Conservation (phyloP, 2,329 filamentous ascomycete genomes). For the Iodosphaeria phyllophila region DNA sequence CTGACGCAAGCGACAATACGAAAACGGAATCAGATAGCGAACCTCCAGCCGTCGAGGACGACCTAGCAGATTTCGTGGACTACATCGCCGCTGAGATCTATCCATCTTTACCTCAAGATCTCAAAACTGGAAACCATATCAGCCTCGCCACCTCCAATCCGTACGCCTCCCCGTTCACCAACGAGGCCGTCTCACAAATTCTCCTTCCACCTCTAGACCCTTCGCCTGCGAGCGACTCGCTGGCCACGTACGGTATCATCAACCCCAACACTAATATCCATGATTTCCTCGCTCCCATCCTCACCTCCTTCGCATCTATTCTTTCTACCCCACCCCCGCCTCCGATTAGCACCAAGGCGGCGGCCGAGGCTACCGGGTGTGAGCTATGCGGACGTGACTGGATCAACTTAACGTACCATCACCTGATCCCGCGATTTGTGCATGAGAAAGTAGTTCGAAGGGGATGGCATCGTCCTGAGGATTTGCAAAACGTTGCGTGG, state of each 20-base stretch:
- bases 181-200: slow-evolving; percentile 21
- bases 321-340: slow-evolving; percentile 43
- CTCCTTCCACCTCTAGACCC: slow-evolving; percentile 37
- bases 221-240: slow-evolving; percentile 44
- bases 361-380: slow-evolving; percentile 34
- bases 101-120: slow-evolving; percentile 35
- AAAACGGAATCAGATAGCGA: neutral
- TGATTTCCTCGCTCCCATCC: slow-evolving; percentile 41
- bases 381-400: slow-evolving; percentile 62
- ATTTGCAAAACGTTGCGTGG: slow-evolving; percentile 69
- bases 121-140: slow-evolving; percentile 38
- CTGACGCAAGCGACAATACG: slow-evolving; percentile 2
- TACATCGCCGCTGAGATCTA: slow-evolving; percentile 60
- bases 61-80: slow-evolving; percentile 65
- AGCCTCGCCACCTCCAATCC: slow-evolving; percentile 25
- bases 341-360: slow-evolving; percentile 37
- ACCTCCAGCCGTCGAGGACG: slow-evolving; percentile 22
- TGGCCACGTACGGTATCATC: slow-evolving; percentile 48
- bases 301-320: slow-evolving; percentile 41
- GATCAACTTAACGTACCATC: slow-evolving; percentile 66
- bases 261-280: slow-evolving; percentile 23
- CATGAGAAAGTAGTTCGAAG: slow-evolving; percentile 61
- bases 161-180: slow-evolving; percentile 38
- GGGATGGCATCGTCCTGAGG: slow-evolving; percentile 60
- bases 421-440: slow-evolving; percentile 62